These are phyloP conservation scores for Lichtheimia hyalospora DNA, from an alignment of 371 early-diverging fungal species.

Conservation along the genomic window DNA sequence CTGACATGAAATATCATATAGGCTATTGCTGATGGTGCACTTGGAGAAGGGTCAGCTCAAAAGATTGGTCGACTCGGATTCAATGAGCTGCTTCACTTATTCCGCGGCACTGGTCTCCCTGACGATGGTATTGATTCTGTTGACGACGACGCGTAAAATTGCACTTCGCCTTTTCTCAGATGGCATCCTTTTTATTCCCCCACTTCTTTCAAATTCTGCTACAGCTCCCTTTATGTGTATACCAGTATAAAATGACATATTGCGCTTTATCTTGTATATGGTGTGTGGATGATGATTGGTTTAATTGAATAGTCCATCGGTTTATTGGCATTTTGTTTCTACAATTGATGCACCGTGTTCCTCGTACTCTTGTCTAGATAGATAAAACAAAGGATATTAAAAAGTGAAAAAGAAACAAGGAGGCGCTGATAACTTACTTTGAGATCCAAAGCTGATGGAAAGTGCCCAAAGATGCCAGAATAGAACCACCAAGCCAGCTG, in stretches of 20 bases:
- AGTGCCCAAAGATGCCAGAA: constrained; percentile 90
- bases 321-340: constrained; percentile 83
- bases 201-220: no score
- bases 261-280: no score
- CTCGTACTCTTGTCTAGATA: constrained; percentile 71
- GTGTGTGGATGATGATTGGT: no score
- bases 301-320: neutral
- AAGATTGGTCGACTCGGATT: constrained; percentile 32
- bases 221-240: no score
- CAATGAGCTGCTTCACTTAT: constrained; percentile 41
- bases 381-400: neutral
- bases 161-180: no score
- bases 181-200: no score
- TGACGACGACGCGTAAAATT: no score
- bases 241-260: no score
- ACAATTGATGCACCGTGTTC: constrained; percentile 85
- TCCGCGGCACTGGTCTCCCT: constrained; percentile 35
- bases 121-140: neutral
- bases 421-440: constrained; percentile 6
- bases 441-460: constrained; percentile 98
- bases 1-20: constrained; percentile 1
- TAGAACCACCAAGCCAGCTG: constrained; percentile 97
- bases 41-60: constrained; percentile 37
- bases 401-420: neutral
- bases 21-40: constrained; percentile 36